These are phyloP conservation scores for Psilocybe cubensis DNA, from an alignment of 768 basidiomycete species.

Conservation along the genomic window DNA sequence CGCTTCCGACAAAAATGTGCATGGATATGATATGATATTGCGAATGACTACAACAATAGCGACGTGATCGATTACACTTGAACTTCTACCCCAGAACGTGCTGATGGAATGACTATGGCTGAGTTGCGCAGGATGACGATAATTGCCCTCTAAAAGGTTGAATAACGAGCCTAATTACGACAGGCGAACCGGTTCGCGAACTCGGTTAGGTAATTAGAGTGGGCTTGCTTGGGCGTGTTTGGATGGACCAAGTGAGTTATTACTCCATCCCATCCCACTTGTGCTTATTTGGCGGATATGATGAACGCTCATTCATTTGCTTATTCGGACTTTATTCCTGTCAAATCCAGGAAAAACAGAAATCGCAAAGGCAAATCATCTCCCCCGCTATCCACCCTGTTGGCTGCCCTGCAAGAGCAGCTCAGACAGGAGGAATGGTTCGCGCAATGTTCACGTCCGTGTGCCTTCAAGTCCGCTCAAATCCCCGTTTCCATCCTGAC, in stretches of 20 bases:
- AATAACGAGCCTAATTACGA: neutral
- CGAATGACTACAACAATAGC: neutral
- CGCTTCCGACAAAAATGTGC: neutral
- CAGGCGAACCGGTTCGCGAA: slow-evolving; percentile 6
- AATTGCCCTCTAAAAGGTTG: slow-evolving; percentile 1
- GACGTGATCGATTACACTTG: too few relatives aligned
- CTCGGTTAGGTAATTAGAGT: slow-evolving; percentile 1
- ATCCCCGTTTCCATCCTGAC: neutral
- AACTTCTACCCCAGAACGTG: slow-evolving; percentile 12
- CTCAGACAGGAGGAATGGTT: slow-evolving; percentile 57
- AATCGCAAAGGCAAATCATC: slow-evolving; percentile 27
- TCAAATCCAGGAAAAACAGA: slow-evolving; percentile 54
- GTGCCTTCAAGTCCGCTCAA: slow-evolving; percentile 8
- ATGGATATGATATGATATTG: neutral
- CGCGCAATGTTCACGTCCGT: slow-evolving; percentile 58
- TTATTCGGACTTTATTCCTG: slow-evolving; percentile 56
- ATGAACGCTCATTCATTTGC: slow-evolving; percentile 35
- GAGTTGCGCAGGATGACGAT: slow-evolving; percentile 2
- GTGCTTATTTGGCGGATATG: slow-evolving; percentile 1
- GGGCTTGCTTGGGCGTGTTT: slow-evolving; percentile 5
- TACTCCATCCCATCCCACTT: neutral
- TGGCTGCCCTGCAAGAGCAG: slow-evolving; percentile 49
- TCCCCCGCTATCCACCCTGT: slow-evolving; percentile 34
- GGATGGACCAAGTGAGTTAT: neutral
- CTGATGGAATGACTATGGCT: slow-evolving; percentile 3